phyloP scores from a whole-genome alignment of 192 early-diverging fungal genomes.

The Martensiomyces pterosporus region DNA sequence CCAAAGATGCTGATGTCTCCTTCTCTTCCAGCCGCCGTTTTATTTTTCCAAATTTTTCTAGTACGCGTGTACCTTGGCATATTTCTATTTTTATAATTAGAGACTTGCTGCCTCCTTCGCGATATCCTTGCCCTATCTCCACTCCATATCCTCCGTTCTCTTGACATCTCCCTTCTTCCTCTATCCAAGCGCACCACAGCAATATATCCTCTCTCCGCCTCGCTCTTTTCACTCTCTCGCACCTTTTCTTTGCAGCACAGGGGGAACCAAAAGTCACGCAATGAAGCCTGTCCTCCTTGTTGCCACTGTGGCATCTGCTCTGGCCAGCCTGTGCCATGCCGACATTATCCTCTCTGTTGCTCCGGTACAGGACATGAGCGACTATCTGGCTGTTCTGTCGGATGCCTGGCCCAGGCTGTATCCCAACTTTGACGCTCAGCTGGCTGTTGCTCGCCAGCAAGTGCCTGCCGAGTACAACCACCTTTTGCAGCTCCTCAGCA shows the following conservation, averaged over 20 bases:
- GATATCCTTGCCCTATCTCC: too few species aligned
- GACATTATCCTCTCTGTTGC: slow-evolving; percentile 44
- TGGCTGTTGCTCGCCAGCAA: slow-evolving; percentile 17
- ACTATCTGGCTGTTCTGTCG: slow-evolving; percentile 32
- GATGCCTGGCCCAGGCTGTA: slow-evolving; percentile 34
- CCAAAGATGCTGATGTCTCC: too few species aligned
- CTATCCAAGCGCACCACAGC: neutral
- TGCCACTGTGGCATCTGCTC: neutral
- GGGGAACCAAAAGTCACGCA: neutral
- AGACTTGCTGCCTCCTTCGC: too few species aligned
- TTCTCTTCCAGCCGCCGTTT: too few species aligned
- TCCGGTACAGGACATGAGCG: slow-evolving; percentile 12
- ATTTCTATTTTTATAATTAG: neutral
- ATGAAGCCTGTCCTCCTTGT: slow-evolving; percentile 3
- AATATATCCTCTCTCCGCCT: too few species aligned
- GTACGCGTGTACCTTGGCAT: neutral
- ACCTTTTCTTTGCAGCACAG: too few species aligned
- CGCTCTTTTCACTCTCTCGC: too few species aligned
- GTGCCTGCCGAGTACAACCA: slow-evolving; percentile 39
- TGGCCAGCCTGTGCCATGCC: slow-evolving; percentile 10
- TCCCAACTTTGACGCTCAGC: slow-evolving; percentile 18
- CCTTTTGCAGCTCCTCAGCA: slow-evolving; percentile 19
- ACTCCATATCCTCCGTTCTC: neutral
- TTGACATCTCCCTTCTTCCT: neutral
- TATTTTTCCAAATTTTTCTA: neutral